Conservation (phyloP, 2,329 filamentous ascomycete species). For the Helicocarpus griseus region DNA sequence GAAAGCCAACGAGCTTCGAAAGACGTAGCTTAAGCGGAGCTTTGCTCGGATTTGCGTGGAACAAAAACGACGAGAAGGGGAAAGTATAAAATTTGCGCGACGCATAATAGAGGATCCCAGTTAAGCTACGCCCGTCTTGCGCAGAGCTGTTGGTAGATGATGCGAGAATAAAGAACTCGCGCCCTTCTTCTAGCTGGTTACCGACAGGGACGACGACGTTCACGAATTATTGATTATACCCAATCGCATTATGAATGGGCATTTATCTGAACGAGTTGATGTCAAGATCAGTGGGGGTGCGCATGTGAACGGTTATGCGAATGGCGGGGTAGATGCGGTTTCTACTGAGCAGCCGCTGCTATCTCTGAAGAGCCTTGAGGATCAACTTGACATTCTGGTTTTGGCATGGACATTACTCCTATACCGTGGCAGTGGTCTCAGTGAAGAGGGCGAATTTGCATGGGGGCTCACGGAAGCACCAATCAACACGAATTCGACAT, state of each 20-base stretch:
- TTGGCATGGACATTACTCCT: constrained; percentile 10
- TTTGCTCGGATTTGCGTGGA: background rate
- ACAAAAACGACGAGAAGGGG: background rate
- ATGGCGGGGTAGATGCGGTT: background rate
- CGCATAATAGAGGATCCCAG: background rate
- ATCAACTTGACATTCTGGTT: constrained; percentile 7
- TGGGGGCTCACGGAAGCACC: background rate
- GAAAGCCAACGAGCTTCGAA: background rate
- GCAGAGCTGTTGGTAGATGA: background rate
- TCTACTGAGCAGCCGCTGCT: background rate
- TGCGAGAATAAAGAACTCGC: background rate
- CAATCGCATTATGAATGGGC: background rate
- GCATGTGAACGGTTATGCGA: background rate
- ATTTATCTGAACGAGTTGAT: background rate
- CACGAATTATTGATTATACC: background rate
- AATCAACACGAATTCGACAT: background rate
- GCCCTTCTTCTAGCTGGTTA: background rate
- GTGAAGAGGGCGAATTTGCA: constrained; percentile 8
- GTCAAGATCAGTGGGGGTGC: background rate
- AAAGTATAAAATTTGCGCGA: background rate
- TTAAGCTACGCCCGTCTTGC: background rate
- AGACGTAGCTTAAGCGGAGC: background rate
- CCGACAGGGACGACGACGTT: background rate
- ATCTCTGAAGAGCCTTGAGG: background rate
- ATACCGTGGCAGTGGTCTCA: constrained; percentile 9